These are phyloP conservation scores for Alternaria sp. DNA, from an alignment of 2,329 filamentous ascomycete genomes.

Conservation along the genomic window DNA sequence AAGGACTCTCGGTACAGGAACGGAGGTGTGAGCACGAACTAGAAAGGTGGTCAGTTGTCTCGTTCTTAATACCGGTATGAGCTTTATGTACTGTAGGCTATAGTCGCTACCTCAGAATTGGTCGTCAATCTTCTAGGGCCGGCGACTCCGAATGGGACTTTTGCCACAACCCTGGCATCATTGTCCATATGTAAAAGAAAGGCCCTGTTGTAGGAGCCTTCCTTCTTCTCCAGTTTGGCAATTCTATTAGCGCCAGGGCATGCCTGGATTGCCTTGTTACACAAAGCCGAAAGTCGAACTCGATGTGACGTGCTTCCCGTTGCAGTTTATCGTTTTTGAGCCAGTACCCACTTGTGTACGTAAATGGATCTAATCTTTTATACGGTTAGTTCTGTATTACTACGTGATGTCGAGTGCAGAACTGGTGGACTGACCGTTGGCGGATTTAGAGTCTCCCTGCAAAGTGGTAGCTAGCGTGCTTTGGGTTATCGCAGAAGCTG, in stretches of 20 bases:
- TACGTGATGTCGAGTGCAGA: too few relatives aligned
- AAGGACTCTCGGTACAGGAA: constrained; percentile 56
- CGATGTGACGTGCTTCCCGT: constrained; percentile 48
- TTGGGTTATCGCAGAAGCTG: too few relatives aligned
- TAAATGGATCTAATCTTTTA: too few relatives aligned
- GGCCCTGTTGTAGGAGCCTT: constrained; percentile 57
- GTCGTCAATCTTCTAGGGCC: constrained; percentile 52
- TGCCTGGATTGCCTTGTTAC: constrained; percentile 48
- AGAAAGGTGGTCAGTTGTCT: constrained; percentile 21
- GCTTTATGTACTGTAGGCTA: constrained; percentile 54
- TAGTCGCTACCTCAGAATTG: constrained; percentile 58
- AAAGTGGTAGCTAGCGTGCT: too few relatives aligned
- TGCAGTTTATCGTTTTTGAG: constrained; percentile 28
- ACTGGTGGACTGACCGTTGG: too few relatives aligned
- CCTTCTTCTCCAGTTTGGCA: constrained; percentile 52
- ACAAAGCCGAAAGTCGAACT: constrained; percentile 55
- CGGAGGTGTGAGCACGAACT: constrained; percentile 51
- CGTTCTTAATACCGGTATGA: too few relatives aligned
- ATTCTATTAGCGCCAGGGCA: constrained; percentile 50
- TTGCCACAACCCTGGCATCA: constrained; percentile 51
- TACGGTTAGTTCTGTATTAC: too few relatives aligned
- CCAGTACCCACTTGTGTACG: background rate
- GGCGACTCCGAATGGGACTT: constrained; percentile 53
- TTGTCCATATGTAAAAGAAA: constrained; percentile 56
- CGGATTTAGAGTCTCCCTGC: too few relatives aligned